Base-by-base conservation (phyloP, 2,329 filamentous ascomycete species). In the Beauveria sp. region DNA sequence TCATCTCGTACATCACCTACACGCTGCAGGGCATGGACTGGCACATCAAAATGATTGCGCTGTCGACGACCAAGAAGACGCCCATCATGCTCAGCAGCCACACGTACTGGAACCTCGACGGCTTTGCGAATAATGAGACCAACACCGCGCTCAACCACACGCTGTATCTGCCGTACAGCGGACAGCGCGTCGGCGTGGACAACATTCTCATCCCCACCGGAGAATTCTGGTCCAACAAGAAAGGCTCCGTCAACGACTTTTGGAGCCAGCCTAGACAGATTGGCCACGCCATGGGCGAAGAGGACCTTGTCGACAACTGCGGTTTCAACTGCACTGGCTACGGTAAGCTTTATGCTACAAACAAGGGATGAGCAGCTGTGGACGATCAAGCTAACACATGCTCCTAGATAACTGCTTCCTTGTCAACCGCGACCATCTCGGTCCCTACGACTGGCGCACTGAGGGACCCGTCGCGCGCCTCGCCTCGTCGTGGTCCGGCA, bases 71-170 rank as follows among this genome's bases (percentile, higher is more conserved):
- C 34, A 85, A 89, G 75, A 87, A 86, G 76, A 93, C 90, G 6
- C 90, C 90, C 54, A 91, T 93, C 72, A 93, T 93, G 89, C 80
- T 93, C 62, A 89, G 83, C 70, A 81, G 78, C 66, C 79, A 90
- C 78, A 84, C 83, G 8, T 93, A 93, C 79, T 93, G 89, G 90
- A 93, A 93, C 72, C 78, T 93, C 50, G 89, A 93, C 69, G 90
- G 86, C 40, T 93, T 89, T 68, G 81, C 87, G 68, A 91, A 92
- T 75, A 84, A 87, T 62, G 80, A 88, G 70, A 89, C 87, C 2
- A 78, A 79, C 62, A 78, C 77, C 1, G 81, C 82, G 16, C 78
- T 90, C 59, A 89, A 92, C 76, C 87, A 92, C 77, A 88, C 86
- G 16, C 79, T 93, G 51, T 80, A 86, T 71, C 71, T 93, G 70